Evolutionary conservation across 371 early-diverging fungal species (phyloP).

Genomic region (Rhizopus stolonifer): DNA sequence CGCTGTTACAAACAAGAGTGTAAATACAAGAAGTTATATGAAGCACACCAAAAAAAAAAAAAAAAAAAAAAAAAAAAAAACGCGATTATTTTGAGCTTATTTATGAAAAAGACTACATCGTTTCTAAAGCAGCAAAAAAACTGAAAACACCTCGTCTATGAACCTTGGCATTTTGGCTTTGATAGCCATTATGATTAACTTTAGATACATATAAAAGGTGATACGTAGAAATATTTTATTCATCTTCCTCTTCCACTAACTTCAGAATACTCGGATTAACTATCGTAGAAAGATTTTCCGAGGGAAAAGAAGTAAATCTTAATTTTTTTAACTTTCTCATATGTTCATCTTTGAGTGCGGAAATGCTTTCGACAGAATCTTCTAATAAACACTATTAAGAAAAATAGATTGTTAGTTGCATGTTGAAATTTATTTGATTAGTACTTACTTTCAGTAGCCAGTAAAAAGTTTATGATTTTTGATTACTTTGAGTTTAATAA

Average conservation of each 20-base stretch:
- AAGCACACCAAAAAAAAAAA: too few species aligned
- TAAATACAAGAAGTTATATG: too few species aligned
- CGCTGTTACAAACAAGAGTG: too few species aligned
- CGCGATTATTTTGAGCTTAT: too few species aligned
- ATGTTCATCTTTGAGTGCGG: neutral
- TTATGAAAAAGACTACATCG: too few species aligned
- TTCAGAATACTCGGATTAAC: conserved; percentile 5
- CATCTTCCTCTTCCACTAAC: conserved; percentile 3
- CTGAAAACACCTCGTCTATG: too few species aligned
- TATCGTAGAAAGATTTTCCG: conserved; percentile 1
- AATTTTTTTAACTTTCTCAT: neutral
- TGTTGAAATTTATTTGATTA: conserved; percentile 1
- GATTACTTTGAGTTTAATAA: neutral
- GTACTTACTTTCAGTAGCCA: neutral
- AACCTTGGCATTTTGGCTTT: too few species aligned
- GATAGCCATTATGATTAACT: too few species aligned
- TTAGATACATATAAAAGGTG: conserved; percentile 1
- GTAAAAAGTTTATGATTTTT: neutral
- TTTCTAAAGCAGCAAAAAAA: too few species aligned
- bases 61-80: too few species aligned
- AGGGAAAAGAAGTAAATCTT: conserved; percentile 4
- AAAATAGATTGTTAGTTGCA: neutral
- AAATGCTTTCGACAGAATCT: neutral
- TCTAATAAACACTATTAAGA: conserved; percentile 4
- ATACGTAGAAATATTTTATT: conserved; percentile 6